Percentiles rank a stretch among this genome's conserved stretches.
Evolutionary conservation across 371 early-diverging fungal genomes (phyloP).

Genomic region (Mortierella sp.): DNA sequence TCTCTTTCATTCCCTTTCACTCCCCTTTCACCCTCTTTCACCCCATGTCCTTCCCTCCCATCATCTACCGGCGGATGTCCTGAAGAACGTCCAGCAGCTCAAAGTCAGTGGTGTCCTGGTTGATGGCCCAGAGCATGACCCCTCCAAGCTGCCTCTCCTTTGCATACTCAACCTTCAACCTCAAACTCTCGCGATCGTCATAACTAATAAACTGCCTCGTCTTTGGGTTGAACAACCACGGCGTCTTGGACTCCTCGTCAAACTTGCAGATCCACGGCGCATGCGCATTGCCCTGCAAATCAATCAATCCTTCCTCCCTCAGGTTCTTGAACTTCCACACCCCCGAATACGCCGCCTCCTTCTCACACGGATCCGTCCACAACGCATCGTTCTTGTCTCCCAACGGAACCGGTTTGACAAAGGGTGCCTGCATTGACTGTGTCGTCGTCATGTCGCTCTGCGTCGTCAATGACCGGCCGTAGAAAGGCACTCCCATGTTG

Average conservation of each 20-base stretch:
- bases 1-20: too few relatives aligned
- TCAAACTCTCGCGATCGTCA: slow-evolving; percentile 71
- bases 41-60: too few relatives aligned
- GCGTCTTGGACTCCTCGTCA: slow-evolving; percentile 70
- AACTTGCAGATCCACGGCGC: slow-evolving; percentile 75
- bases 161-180: slow-evolving; percentile 68
- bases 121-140: slow-evolving; percentile 70
- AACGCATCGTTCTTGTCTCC: slow-evolving; percentile 69
- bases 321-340: slow-evolving; percentile 78
- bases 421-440: slow-evolving; percentile 32
- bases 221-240: slow-evolving; percentile 74
- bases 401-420: slow-evolving; percentile 32
- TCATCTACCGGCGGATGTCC: slow-evolving; percentile 28
- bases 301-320: slow-evolving; percentile 72
- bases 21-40: not conserved
- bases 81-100: slow-evolving; percentile 64
- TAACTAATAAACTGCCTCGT: slow-evolving; percentile 73
- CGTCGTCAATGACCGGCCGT: slow-evolving; percentile 66
- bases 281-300: slow-evolving; percentile 61
- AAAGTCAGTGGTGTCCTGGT: slow-evolving; percentile 58
- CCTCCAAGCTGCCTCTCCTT: slow-evolving; percentile 65
- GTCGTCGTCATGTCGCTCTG: slow-evolving; percentile 32
- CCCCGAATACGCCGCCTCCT: slow-evolving; percentile 61
- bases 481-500: slow-evolving; percentile 74
- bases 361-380: slow-evolving; percentile 69